Percentiles rank a stretch among this genome's conserved stretches.
Evolutionary conservation across 2,329 filamentous ascomycete genomes (phyloP).

Genomic region (Pestalotiopsis sp.): DNA sequence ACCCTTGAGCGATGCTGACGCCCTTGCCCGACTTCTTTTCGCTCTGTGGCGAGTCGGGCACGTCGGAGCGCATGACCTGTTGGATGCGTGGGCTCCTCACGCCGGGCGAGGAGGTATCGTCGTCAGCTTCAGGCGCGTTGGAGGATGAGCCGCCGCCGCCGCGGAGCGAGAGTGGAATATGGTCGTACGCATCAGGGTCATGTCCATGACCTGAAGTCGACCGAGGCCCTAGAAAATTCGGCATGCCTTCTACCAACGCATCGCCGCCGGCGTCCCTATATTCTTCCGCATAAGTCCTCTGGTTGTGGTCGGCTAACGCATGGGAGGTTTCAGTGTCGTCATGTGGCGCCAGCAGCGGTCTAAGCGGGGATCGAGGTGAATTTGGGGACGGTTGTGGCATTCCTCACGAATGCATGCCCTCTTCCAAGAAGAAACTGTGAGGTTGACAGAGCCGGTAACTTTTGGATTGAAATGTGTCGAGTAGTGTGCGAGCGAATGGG

Average conservation of each 20-base stretch:
- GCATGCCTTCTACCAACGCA: conserved; percentile 5
- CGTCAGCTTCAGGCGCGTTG: neutral
- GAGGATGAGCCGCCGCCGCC: conserved; percentile 1
- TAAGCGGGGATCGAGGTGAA: conserved; percentile 4
- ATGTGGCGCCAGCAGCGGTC: neutral
- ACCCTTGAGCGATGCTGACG: conserved; percentile 15
- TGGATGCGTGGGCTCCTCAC: neutral
- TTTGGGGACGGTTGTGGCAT: conserved; percentile 13
- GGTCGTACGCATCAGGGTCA: neutral
- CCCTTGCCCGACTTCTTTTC: conserved; percentile 13
- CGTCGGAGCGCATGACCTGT: neutral
- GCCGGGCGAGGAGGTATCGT: neutral
- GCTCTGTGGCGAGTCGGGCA: neutral
- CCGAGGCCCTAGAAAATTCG: neutral
- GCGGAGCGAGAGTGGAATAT: conserved; percentile 2
- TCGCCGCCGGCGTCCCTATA: neutral
- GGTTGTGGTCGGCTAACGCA: conserved; percentile 1
- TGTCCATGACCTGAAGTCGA: neutral
- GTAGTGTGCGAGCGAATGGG: neutral
- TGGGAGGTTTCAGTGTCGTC: neutral
- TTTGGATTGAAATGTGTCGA: neutral
- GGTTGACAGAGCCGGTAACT: neutral
- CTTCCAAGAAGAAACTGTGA: neutral
- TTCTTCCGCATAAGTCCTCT: conserved; percentile 1
- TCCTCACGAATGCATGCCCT: conserved; percentile 13